A percentile compares a stretch with the other conserved stretches of the same genome.
Evolutionary conservation across 202 grass and related monocot genomes (phyloP).

Genomic region (Digitaria exilis): DNA sequence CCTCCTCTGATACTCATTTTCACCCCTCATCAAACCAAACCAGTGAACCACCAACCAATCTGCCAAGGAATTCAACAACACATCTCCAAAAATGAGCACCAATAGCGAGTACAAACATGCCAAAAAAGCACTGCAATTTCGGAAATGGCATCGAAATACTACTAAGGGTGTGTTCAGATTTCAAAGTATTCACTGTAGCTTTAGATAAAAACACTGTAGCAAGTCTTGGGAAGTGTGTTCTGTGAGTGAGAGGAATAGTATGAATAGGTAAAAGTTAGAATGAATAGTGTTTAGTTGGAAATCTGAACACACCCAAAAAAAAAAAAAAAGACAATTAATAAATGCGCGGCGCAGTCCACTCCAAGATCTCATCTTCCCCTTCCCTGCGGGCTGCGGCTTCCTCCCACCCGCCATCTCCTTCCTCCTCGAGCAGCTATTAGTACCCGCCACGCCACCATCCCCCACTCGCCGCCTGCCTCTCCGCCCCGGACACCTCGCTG

Average conservation of each 20-base stretch:
- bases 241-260: too few relatives aligned
- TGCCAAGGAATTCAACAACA: background rate
- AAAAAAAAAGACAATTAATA: conserved; percentile 37
- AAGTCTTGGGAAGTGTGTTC: too few relatives aligned
- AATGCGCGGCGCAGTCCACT: conserved; percentile 46
- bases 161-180: too few relatives aligned
- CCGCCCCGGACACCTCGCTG: background rate
- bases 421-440: conserved; percentile 39
- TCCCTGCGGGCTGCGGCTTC: background rate
- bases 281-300: too few relatives aligned
- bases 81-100: background rate
- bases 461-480: background rate
- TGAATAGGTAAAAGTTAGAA: too few relatives aligned
- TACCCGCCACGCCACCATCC: conserved; percentile 38
- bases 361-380: conserved; percentile 26
- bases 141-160: conserved; percentile 12
- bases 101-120: background rate
- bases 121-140: conserved; percentile 12
- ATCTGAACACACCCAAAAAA: too few relatives aligned
- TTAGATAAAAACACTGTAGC: too few relatives aligned
- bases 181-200: too few relatives aligned
- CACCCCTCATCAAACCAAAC: background rate
- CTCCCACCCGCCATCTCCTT: conserved; percentile 36
- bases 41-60: conserved; percentile 9
- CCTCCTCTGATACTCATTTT: background rate